Evolutionary conservation across 495 filamentous ascomycete genomes (phyloP).

Genomic region (Hypoxylon fragiforme): DNA sequence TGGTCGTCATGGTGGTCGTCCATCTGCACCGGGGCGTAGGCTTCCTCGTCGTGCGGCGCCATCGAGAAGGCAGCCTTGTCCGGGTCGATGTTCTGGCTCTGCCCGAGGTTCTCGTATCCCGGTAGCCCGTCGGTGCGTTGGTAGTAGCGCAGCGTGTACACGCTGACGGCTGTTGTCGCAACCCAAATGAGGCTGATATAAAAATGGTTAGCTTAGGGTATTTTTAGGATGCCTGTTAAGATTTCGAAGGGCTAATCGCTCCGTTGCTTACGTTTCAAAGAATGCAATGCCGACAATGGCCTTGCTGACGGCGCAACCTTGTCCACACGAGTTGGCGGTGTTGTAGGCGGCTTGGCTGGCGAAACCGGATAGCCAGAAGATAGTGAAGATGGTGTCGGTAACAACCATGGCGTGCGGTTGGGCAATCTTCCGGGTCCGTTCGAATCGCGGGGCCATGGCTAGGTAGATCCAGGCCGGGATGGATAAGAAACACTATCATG

Average conservation of each 20-base stretch:
- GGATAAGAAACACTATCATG: constrained; percentile 76
- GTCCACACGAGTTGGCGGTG: constrained; percentile 50
- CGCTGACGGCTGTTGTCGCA: constrained; percentile 70
- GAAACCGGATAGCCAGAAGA: constrained; percentile 87
- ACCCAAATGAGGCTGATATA: constrained; percentile 71
- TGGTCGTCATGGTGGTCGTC: constrained; percentile 47
- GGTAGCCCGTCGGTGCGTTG: constrained; percentile 74
- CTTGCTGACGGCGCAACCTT: constrained; percentile 71
- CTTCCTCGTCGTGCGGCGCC: constrained; percentile 58
- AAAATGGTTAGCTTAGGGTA: constrained; percentile 4
- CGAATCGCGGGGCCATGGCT: constrained; percentile 79
- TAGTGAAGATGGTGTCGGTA: constrained; percentile 70
- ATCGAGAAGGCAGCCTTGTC: constrained; percentile 62
- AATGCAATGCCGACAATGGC: constrained; percentile 77
- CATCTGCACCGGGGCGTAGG: constrained; percentile 51
- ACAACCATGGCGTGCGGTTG: constrained; percentile 80
- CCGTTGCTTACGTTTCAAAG: constrained; percentile 77
- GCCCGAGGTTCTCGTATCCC: constrained; percentile 61
- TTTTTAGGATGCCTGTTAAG: not conserved
- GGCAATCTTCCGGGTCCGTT: constrained; percentile 75
- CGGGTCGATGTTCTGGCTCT: constrained; percentile 57
- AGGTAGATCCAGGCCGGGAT: constrained; percentile 83
- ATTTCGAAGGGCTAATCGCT: no score
- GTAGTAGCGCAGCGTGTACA: constrained; percentile 79
- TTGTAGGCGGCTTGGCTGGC: constrained; percentile 72